These are phyloP conservation scores for Aspergillus avenaceus DNA, from an alignment of 495 filamentous ascomycete species.

Conservation along the genomic window DNA sequence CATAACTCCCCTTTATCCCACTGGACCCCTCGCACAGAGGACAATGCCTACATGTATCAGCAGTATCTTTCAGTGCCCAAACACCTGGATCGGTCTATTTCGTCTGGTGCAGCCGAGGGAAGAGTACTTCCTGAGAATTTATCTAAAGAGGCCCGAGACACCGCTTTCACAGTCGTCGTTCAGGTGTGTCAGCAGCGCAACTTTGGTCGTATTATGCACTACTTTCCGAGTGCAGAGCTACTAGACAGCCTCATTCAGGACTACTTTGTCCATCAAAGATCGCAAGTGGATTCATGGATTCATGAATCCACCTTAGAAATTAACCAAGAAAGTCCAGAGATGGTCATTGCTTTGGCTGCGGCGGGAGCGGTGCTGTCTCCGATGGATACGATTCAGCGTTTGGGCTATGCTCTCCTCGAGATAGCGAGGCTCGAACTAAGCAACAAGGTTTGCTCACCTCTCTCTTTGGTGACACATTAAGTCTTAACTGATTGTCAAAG, in stretches of 20 bases:
- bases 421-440: constrained; percentile 50
- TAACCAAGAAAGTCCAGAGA: constrained; percentile 49
- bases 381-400: constrained; percentile 52
- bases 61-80: constrained; percentile 48
- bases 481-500: not conserved
- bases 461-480: not conserved
- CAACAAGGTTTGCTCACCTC: constrained; percentile 28
- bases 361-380: constrained; percentile 53
- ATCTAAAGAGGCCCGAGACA: constrained; percentile 47
- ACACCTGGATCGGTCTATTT: constrained; percentile 28
- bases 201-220: constrained; percentile 46
- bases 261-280: constrained; percentile 50
- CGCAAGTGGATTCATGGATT: constrained; percentile 50
- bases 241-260: constrained; percentile 59
- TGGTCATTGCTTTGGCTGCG: constrained; percentile 50
- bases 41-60: constrained; percentile 50
- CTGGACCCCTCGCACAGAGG: constrained; percentile 48
- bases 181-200: constrained; percentile 44
- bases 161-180: constrained; percentile 55
- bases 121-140: constrained; percentile 31
- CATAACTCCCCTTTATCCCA: constrained; percentile 48
- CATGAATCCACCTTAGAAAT: constrained; percentile 53
- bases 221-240: constrained; percentile 56
- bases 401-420: constrained; percentile 61
- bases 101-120: constrained; percentile 12